Evolutionary conservation across 805 yeast genomes (phyloP), one percentile per base, ranked within the genome.

Genomic region (Kuraishia borneana): DNA sequence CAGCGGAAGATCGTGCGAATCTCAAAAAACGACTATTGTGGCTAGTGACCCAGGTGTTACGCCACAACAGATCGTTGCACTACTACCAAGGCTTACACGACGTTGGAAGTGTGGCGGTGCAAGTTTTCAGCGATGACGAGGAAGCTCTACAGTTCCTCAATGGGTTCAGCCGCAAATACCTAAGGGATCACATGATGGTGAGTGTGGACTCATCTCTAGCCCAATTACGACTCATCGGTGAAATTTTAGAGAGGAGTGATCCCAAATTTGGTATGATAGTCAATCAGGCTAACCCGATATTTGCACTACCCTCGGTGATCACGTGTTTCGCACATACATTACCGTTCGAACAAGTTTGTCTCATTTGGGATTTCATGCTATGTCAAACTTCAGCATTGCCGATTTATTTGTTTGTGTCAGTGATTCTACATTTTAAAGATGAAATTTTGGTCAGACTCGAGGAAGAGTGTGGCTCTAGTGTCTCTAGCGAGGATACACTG

Each of bases 81-180:
- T 89, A 89, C 54, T 89, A 87, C 53, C 98, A 89, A 56, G 98
- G 98, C 0, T 84, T 70, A 53, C 97, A 89, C 54, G 97, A 92
- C 46, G 62, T 92, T 16, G 87, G 84, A 2, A 66, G 83, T 25
- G 66, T 82, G 4, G 60, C 83, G 5, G 56, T 82, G 4, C 49
- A 79, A 13, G 70, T 79, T 1, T 72, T 75, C 32, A 44, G 43
- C 10, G 40, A 43, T 8, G 44, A 50, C 17, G 58, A 52, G 3
- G 58, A 44, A 36, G 54, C 67, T 2, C 68, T 61, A 38, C 47
- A 47, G 16, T 46, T 75, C 5, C 56, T 88, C 33, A 78, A 75
- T 36, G 50, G 56, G 21, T 58, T 85, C 31, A 65, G 92, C 0
- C 42, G 81, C 6, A 42, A 58, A 34, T 82, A 76, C 48, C 56